A percentile compares a stretch with the other conserved stretches of the same genome.
phyloP scores from a whole-genome alignment of 1,139 yeast species.

The Wickerhamiella infanticola region DNA sequence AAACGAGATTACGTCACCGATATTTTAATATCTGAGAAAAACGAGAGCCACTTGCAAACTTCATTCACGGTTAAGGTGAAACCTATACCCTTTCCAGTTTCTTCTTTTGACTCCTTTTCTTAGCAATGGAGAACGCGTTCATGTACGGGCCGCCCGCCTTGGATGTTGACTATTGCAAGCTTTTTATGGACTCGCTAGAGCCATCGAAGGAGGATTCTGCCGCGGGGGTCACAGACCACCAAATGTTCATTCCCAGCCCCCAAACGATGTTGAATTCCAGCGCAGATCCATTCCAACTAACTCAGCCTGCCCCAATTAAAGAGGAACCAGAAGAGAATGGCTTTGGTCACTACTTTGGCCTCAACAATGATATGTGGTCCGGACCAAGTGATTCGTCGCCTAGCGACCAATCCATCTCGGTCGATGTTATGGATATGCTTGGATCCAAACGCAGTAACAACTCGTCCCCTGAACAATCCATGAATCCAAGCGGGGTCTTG shows the following conservation, averaged over 20 bases:
- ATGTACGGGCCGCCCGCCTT: constrained; percentile 4
- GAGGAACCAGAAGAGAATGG: background rate
- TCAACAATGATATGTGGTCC: constrained; percentile 3
- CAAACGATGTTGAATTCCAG: constrained; percentile 13
- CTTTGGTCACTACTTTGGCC: constrained; percentile 3
- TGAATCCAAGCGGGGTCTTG: background rate
- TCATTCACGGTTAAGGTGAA: background rate
- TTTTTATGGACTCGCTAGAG: constrained; percentile 14
- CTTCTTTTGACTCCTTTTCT: background rate
- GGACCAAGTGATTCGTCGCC: background rate
- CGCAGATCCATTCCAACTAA: constrained; percentile 3
- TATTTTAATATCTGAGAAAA: background rate
- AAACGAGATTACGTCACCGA: background rate
- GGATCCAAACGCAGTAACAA: background rate
- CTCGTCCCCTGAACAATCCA: background rate
- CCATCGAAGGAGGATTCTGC: constrained; percentile 5
- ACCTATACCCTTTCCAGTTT: background rate
- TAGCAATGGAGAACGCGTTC: constrained; percentile 6
- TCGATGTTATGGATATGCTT: background rate
- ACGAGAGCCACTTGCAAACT: background rate
- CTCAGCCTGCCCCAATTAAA: background rate
- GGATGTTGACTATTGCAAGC: constrained; percentile 8
- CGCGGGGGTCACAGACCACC: constrained; percentile 5
- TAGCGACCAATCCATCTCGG: constrained; percentile 1
- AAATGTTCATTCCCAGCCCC: constrained; percentile 14